Evolutionary conservation across 139 green algal species (phyloP), one percentile per base, ranked within the genome.

Genomic region (Micromonas pusilla): DNA sequence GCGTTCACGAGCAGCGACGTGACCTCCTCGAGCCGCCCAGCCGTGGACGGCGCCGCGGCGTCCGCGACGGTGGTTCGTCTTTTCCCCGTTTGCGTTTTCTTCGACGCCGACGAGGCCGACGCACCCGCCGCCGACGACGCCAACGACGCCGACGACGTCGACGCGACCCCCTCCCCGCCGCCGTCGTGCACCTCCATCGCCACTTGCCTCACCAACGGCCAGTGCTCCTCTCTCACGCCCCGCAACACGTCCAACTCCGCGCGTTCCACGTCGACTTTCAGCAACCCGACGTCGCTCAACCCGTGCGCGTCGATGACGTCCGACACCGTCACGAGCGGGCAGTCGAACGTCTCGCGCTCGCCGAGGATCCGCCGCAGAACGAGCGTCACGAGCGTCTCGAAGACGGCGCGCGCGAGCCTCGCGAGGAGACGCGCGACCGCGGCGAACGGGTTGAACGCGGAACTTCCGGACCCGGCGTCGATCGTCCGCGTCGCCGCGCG

Each of bases 221-320:
- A 87, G 32, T 87, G 45, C 4, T 20, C 66, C 3, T 34, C 2
- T 28, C 9, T 3, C 5, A 87, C 26, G 13, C 83, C 83, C 19
- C n/a, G 0, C n/a, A 87, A 52, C 6, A 87, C 83, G 31, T 81
- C 72, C 71, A 85, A 54, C 77, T 87, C 83, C 0, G 82, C 70
- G 0, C 83, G 75, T 70, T 87, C 83, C 23, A 86, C 83, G 45
- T 87, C 66, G 63, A 87, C 67, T 79, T 87, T 87, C 37, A 87
- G 72, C 36, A 87, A 73, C 34, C 86, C 82, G 37, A 87, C 74
- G 25, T 53, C 54, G 26, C 84, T 23, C 6, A 80, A 25, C 3
- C 39, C 0, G 33, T 78, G 66, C 57, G 37, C 33, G 57, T 54
- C 31, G 26, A 81, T 76, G 28, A 77, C 53, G 39, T 71, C 23